Evolutionary conservation across 2,329 filamentous ascomycete species (phyloP), one percentile per base, ranked within the genome.

Genomic region (Xylaria multiplex): DNA sequence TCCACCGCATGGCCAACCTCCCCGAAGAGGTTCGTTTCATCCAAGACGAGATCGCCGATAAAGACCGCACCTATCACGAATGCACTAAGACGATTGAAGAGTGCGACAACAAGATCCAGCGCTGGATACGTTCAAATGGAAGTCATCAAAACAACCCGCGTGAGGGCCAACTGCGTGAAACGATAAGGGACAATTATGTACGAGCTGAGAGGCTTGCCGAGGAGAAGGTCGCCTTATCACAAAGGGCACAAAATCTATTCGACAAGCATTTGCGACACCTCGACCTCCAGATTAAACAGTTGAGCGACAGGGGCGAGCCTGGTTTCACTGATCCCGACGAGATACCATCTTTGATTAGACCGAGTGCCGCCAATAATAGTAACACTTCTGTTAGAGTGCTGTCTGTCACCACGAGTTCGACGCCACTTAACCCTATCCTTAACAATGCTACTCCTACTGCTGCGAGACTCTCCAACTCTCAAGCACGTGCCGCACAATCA

Each of bases 21-120:
- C 92, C 92, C 68, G 91, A 92, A 69, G 92, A 96, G 79, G 89
- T 96, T 66, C 89, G 90, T 22, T 93, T 94, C 80, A 85, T 95
- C 68, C 90, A 94, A 74, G 92, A 94, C 76, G 92, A 96, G 79
- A 92, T 95, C 69, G 84, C 89, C 75, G 90, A 92, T 76, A 95
- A 94, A 78, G 92, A 96, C 77, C 85, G 87, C 56, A 84, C 88
- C 70, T 91, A 92, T 71, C 83, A 87, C 74, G 89, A 92, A 54
- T 90, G 90, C 76, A 82, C 90, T 65, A 85, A 87, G 67, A 85
- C 86, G 69, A 92, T 94, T 74, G 86, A 88, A 46, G 88, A 91
- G 65, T 89, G 90, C 70, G 92, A 96, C 75, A 85, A 80, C 59
- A 89, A 89, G 74, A 88, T 96, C 46, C 92, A 96, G 76, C 93